Evolutionary conservation across 331 rosid species (phyloP), one percentile per base, ranked within the genome.

Genomic region (Telfairia occidentalis): DNA sequence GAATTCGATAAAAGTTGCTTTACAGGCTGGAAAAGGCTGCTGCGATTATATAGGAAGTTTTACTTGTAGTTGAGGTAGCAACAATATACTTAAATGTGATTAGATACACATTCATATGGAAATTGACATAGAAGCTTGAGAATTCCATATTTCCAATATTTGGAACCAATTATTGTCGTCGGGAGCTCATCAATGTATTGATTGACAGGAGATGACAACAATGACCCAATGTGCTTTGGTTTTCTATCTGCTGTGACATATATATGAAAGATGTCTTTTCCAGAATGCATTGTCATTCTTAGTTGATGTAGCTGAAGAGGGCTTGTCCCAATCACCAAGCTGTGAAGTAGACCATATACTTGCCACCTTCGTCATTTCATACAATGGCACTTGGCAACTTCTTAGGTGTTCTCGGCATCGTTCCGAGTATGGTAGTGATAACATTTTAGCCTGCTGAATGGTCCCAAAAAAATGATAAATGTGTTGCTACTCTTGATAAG

Each of bases 141-240:
- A 15, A 11, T 42, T 67, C 12, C 0, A 42, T 40, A 66, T 40
- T 66, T 66, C 11, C 18, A 34, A 35, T 19, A 5, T 23, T 65
- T 21, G 7, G 55, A 43, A 69, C 55, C 54, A 69, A 69, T 69
- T 26, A 42, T 43, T 43, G 74, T 28, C 3, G 55, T 69, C 24
- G 53, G 35, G 35, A 24, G 38, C 18, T 9, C 29, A 69, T 29
- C 29, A 34, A 69, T 69, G 74, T 24, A 24, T 13, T 42, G 12
- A 43, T 69, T 69, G 74, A 69, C 37, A 43, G 54, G 55, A 24
- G 19, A 6, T 69, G 74, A 69, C 55, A 69, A 69, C 74, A 40
- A 24, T 42, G 37, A 24, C 38, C 50, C 5, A n/a, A 37, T 34
- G 21, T 4, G 32, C 52, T 65, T 65, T 38, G 49, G 5, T 65